Conservation (phyloP, 805 yeast species). For the Huiozyma sinensis region DNA sequence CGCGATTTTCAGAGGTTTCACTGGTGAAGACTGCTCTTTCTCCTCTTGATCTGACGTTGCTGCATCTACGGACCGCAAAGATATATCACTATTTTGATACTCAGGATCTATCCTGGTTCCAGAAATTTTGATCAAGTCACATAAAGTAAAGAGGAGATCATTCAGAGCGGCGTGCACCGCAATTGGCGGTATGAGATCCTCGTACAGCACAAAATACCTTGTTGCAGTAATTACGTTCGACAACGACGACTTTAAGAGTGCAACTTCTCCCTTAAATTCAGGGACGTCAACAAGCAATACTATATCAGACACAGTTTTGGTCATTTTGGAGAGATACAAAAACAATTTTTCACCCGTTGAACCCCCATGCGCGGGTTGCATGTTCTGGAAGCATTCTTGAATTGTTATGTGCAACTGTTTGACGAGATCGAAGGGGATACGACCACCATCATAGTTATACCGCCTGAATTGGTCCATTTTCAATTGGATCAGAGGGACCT, state of each 20-base stretch:
- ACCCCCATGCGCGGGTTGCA: conserved; percentile 4
- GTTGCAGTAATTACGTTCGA: conserved; percentile 69
- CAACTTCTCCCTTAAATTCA: conserved; percentile 32
- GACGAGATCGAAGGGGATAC: conserved; percentile 10
- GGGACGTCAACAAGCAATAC: conserved; percentile 14
- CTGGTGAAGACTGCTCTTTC: conserved; percentile 30
- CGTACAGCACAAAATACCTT: conserved; percentile 58
- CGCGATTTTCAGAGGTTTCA: conserved; percentile 60
- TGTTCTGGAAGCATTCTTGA: conserved; percentile 5
- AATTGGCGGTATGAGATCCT: conserved; percentile 49
- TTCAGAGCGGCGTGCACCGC: conserved; percentile 67
- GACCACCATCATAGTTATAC: conserved; percentile 7
- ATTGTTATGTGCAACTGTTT: conserved; percentile 5
- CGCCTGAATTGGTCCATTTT: no score
- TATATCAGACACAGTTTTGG: conserved; percentile 14
- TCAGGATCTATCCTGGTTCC: conserved; percentile 6
- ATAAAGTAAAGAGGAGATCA: conserved; percentile 57
- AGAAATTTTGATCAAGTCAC: conserved; percentile 37
- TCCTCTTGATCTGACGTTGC: no score
- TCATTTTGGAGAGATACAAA: conserved; percentile 16
- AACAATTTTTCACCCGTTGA: conserved; percentile 12
- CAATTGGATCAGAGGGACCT: no score
- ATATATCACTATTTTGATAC: not conserved
- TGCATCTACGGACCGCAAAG: no score
- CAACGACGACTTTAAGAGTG: conserved; percentile 47